A percentile compares a stretch with the other conserved stretches of the same genome.
These are phyloP conservation scores for Allantophomopsis lycopodina DNA, from an alignment of 2,329 filamentous ascomycete genomes.

Conservation along the genomic window DNA sequence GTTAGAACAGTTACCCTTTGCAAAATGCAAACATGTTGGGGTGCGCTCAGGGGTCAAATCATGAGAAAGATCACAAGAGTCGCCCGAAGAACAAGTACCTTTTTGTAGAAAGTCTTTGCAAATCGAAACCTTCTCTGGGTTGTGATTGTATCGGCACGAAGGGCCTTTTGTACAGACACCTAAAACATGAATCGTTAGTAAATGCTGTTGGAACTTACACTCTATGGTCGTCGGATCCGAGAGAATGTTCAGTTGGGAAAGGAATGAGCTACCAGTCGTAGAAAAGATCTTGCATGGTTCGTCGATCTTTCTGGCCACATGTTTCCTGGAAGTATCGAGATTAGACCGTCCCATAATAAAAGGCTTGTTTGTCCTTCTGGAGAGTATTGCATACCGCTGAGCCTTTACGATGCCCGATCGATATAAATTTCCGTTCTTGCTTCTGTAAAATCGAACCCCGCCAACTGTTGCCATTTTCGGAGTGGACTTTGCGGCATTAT, in stretches of 20 bases:
- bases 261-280: slow-evolving; percentile 46
- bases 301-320: slow-evolving; percentile 49
- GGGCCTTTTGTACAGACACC: slow-evolving; percentile 78
- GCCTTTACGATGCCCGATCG: slow-evolving; percentile 62
- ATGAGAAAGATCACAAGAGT: slow-evolving; percentile 83
- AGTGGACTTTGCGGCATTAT: slow-evolving; percentile 48
- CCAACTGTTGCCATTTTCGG: slow-evolving; percentile 62
- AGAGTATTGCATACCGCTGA: slow-evolving; percentile 48
- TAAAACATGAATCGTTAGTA: slow-evolving; percentile 27
- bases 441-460: slow-evolving; percentile 72
- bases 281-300: slow-evolving; percentile 63
- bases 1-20: slow-evolving; percentile 82
- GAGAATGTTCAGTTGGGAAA: slow-evolving; percentile 9
- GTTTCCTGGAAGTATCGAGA: too few species aligned
- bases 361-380: slow-evolving; percentile 3
- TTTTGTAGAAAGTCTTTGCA: slow-evolving; percentile 81
- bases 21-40: slow-evolving; percentile 80
- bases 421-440: slow-evolving; percentile 78
- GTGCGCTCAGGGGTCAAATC: slow-evolving; percentile 71
- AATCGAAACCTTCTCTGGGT: slow-evolving; percentile 73
- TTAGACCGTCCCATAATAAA: too few species aligned
- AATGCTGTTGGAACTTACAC: slow-evolving; percentile 4
- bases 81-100: slow-evolving; percentile 62
- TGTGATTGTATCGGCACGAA: slow-evolving; percentile 68
- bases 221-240: neutral